Conservation (phyloP, 352 stramenopile genomes). For the Peronospora destructor region DNA sequence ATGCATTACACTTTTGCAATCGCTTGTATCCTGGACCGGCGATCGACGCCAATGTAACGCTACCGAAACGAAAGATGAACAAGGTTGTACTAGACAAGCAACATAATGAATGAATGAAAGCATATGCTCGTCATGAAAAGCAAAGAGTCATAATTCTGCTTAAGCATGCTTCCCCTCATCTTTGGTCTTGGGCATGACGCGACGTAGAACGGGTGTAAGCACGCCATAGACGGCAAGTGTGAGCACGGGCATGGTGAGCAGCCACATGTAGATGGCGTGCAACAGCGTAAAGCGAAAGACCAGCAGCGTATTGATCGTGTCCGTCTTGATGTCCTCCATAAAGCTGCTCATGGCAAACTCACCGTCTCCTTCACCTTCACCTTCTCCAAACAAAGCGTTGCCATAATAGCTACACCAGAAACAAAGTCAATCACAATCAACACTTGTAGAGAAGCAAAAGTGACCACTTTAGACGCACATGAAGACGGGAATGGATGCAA, state of each 20-base stretch:
- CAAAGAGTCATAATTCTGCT: constrained; percentile 4
- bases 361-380: constrained; percentile 37
- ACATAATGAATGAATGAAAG: too few species aligned
- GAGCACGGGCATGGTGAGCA: constrained; percentile 54
- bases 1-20: too few species aligned
- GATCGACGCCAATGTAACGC: too few species aligned
- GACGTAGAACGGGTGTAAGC: constrained; percentile 55
- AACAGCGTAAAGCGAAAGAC: constrained; percentile 76
- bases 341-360: constrained; percentile 68
- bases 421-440: constrained; percentile 2
- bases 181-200: constrained; percentile 59
- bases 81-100: too few species aligned
- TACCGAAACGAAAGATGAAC: too few species aligned
- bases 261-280: constrained; percentile 76
- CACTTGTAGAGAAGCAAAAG: background rate
- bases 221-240: constrained; percentile 58
- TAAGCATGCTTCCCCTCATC: constrained; percentile 36
- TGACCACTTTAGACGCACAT: constrained; percentile 39
- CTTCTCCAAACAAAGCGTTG: constrained; percentile 37
- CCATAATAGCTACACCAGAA: constrained; percentile 47
- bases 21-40: too few species aligned
- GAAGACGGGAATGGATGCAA: constrained; percentile 67
- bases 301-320: constrained; percentile 67
- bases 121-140: background rate
- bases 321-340: constrained; percentile 63